phyloP scores from a whole-genome alignment of 257 asterid species.

The Petunia secreta region DNA sequence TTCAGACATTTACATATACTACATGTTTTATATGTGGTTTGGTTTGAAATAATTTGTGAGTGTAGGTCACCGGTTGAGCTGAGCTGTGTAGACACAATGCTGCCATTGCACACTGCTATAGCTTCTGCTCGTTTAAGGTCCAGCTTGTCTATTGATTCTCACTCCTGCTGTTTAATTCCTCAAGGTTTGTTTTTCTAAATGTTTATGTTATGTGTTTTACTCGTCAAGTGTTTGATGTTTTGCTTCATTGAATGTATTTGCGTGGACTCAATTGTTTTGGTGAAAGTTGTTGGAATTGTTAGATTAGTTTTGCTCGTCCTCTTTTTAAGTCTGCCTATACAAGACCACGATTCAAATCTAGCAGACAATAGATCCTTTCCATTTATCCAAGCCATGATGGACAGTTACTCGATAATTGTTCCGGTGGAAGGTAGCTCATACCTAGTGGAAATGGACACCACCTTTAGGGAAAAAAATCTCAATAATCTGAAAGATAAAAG shows the following conservation, averaged over 20 bases:
- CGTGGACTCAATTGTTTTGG: no score
- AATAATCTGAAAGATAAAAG: no score
- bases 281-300: not conserved
- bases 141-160: conserved; percentile 55
- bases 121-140: conserved; percentile 64
- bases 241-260: not conserved
- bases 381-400: no score
- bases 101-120: conserved; percentile 67
- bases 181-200: conserved; percentile 47
- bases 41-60: not conserved
- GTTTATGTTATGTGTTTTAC: not conserved
- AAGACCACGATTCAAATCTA: not conserved
- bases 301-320: not conserved
- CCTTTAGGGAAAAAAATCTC: no score
- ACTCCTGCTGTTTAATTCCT: conserved; percentile 62
- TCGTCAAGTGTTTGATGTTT: not conserved
- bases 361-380: no score
- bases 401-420: no score
- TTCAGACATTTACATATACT: not conserved
- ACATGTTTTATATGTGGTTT: not conserved
- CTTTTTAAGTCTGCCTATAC: not conserved
- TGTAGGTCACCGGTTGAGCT: conserved; percentile 67
- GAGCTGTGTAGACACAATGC: conserved; percentile 55
- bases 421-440: no score
- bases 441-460: no score